Conservation (phyloP, 768 basidiomycete genomes). For the Lenzites betulinus region DNA sequence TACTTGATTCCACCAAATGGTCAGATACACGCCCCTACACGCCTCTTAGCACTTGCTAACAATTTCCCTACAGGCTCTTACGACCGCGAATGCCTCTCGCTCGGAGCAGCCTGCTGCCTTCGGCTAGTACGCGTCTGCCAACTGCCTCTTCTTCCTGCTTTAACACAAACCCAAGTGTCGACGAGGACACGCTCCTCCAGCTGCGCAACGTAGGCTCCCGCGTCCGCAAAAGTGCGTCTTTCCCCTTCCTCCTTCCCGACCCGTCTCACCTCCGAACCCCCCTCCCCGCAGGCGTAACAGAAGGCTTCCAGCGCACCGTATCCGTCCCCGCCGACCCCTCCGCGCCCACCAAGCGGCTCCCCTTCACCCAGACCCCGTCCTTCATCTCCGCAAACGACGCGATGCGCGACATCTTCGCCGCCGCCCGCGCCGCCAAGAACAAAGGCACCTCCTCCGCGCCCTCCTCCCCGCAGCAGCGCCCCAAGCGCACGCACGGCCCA, state of each 20-base stretch:
- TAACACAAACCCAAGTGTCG: conserved; percentile 12
- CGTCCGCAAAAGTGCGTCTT: conserved; percentile 24
- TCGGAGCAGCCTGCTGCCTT: conserved; percentile 7
- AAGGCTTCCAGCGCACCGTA: conserved; percentile 24
- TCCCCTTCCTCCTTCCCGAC: background rate
- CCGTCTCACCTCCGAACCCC: background rate
- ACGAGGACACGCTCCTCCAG: conserved; percentile 20
- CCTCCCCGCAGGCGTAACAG: conserved; percentile 19
- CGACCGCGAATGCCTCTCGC: background rate
- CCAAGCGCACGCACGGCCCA: conserved; percentile 21
- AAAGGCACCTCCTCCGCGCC: conserved; percentile 15
- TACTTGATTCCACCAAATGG: background rate
- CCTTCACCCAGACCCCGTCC: conserved; percentile 24
- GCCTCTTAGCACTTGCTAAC: background rate
- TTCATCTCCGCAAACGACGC: conserved; percentile 25
- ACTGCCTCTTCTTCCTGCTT: background rate
- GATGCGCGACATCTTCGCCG: conserved; percentile 19
- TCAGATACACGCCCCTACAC: too few species aligned
- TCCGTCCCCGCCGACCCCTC: conserved; percentile 19
- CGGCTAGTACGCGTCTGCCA: conserved; percentile 16
- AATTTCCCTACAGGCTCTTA: background rate
- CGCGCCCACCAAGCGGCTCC: conserved; percentile 12
- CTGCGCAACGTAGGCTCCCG: conserved; percentile 23
- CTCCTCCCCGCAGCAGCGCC: conserved; percentile 16
- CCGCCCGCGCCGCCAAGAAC: conserved; percentile 14